These are phyloP conservation scores for Dendrocalamus sinicus DNA, from an alignment of 176 grass and related monocot species.

Conservation along the genomic window DNA sequence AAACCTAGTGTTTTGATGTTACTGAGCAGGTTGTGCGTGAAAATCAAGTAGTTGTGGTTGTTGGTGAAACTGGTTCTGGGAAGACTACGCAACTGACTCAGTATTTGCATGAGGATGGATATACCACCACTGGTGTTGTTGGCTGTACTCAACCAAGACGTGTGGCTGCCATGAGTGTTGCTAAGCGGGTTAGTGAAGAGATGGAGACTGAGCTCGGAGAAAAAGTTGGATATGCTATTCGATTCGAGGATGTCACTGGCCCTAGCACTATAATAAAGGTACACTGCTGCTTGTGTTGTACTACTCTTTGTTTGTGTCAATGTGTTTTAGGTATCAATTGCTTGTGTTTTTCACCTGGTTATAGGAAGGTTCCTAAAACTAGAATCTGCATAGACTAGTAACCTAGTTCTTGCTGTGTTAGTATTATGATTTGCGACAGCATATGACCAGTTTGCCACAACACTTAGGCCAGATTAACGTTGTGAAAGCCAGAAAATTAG, in stretches of 20 bases:
- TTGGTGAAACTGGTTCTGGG: constrained; percentile 99
- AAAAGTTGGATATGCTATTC: constrained; percentile 94
- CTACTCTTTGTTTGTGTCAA: constrained; percentile 6
- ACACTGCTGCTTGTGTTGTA: constrained; percentile 13
- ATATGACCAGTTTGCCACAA: constrained; percentile 11
- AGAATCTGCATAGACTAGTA: constrained; percentile 16
- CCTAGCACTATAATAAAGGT: constrained; percentile 95
- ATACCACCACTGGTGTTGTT: constrained; percentile 73
- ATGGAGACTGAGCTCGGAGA: constrained; percentile 97
- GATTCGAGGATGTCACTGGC: constrained; percentile 94
- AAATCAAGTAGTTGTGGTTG: constrained; percentile 94
- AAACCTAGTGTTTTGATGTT: constrained; percentile 30
- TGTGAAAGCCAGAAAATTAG: background rate
- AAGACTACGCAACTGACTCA: constrained; percentile 98
- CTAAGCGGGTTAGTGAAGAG: constrained; percentile 94
- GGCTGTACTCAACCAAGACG: constrained; percentile 98
- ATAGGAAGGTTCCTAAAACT: background rate
- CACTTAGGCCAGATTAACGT: constrained; percentile 17
- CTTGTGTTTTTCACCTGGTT: constrained; percentile 32
- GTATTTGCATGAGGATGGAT: constrained; percentile 97
- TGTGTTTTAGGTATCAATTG: background rate
- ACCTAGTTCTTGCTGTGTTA: background rate
- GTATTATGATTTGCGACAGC: constrained; percentile 5
- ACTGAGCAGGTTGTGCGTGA: constrained; percentile 83
- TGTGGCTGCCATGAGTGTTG: constrained; percentile 99